These are phyloP conservation scores for Monoraphidium neglectum DNA, from an alignment of 139 green algal genomes.

Conservation along the genomic window DNA sequence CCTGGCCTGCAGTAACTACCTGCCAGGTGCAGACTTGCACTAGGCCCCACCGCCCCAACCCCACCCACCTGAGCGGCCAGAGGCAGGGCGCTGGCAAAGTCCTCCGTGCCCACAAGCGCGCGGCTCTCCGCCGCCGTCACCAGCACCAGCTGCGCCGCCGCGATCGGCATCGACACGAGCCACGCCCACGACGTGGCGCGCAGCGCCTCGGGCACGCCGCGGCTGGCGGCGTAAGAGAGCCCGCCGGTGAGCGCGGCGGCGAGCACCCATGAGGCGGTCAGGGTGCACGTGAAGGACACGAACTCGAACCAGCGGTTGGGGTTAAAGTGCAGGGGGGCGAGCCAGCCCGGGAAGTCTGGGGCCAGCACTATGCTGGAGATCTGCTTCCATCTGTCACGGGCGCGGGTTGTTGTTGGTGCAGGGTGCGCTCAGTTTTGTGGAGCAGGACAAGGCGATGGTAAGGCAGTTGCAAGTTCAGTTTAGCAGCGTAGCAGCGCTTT, in stretches of 20 bases:
- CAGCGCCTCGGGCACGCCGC: slow-evolving; percentile 48
- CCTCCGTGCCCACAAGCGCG: slow-evolving; percentile 43
- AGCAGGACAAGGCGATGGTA: no score
- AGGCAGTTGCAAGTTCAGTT: no score
- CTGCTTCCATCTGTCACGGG: slow-evolving; percentile 30
- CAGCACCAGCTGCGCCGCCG: slow-evolving; percentile 75
- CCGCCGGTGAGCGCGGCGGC: slow-evolving; percentile 40
- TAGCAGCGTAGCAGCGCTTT: no score
- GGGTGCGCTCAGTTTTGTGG: neutral
- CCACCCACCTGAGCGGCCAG: no score
- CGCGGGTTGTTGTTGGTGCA: neutral
- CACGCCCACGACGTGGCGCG: slow-evolving; percentile 31
- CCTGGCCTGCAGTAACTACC: no score
- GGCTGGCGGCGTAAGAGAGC: slow-evolving; percentile 43
- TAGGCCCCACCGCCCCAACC: no score
- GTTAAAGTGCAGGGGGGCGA: slow-evolving; percentile 67
- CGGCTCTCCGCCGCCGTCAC: slow-evolving; percentile 65
- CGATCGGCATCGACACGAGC: slow-evolving; percentile 68
- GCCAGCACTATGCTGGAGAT: slow-evolving; percentile 59
- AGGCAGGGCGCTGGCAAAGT: slow-evolving; percentile 56
- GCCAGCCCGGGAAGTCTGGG: slow-evolving; percentile 65
- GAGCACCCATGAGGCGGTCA: slow-evolving; percentile 31
- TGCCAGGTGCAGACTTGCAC: no score
- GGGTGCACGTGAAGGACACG: slow-evolving; percentile 49
- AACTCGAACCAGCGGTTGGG: slow-evolving; percentile 70